Evolutionary conservation across 2,329 filamentous ascomycete genomes (phyloP).

Genomic region (Kalmusia sp.): DNA sequence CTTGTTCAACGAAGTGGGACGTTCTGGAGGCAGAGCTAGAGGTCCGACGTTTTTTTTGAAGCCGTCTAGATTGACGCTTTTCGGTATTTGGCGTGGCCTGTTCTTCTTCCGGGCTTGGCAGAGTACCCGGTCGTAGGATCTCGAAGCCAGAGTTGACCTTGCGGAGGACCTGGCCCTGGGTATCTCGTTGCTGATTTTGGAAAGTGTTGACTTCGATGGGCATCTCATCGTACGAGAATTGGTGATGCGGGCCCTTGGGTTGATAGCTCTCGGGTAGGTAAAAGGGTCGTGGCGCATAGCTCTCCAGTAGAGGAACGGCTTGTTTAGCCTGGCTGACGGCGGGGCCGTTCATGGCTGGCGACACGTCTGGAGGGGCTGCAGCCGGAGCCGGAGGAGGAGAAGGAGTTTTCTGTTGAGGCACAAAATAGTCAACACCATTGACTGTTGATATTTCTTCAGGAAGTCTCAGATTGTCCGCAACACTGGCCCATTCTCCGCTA

Average conservation of each 20-base stretch:
- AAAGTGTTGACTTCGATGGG: slow-evolving; percentile 35
- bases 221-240: slow-evolving; percentile 43
- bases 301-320: slow-evolving; percentile 44
- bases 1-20: slow-evolving; percentile 47
- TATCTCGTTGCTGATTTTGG: slow-evolving; percentile 28
- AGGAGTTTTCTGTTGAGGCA: slow-evolving; percentile 43
- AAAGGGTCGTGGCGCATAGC: slow-evolving; percentile 42
- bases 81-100: slow-evolving; percentile 30
- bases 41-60: slow-evolving; percentile 52
- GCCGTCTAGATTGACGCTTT: slow-evolving; percentile 47
- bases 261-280: slow-evolving; percentile 45
- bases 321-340: slow-evolving; percentile 36
- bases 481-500: slow-evolving; percentile 48
- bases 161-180: slow-evolving; percentile 44
- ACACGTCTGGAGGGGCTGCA: slow-evolving; percentile 22
- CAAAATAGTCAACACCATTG: slow-evolving; percentile 48
- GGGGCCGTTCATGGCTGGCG: slow-evolving; percentile 29
- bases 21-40: slow-evolving; percentile 35
- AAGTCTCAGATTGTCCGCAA: slow-evolving; percentile 38
- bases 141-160: slow-evolving; percentile 53
- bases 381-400: slow-evolving; percentile 39
- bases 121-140: slow-evolving; percentile 49
- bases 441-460: slow-evolving; percentile 25
- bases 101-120: slow-evolving; percentile 39
- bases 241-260: slow-evolving; percentile 45